A percentile compares a stretch with the other conserved stretches of the same genome.
These are phyloP conservation scores for Leccinum pallidistipes DNA, from an alignment of 1,284 basidiomycete species.

Conservation along the genomic window DNA sequence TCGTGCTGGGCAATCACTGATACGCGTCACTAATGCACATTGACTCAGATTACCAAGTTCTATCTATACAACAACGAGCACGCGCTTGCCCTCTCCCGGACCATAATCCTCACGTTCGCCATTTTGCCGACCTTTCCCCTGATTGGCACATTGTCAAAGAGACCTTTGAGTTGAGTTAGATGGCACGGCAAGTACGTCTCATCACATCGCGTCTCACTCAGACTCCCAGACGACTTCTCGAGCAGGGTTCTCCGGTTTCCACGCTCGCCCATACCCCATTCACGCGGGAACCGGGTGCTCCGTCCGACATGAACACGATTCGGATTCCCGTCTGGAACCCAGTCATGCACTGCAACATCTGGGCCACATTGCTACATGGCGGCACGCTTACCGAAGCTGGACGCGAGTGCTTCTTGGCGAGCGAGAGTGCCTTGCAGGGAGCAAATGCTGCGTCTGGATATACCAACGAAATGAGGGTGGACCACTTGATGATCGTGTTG, in stretches of 20 bases:
- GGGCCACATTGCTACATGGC: not conserved
- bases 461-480: not conserved
- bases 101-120: conserved; percentile 80
- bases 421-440: not conserved
- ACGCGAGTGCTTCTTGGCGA: not conserved
- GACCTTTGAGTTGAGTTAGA: conserved; percentile 97
- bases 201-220: not conserved
- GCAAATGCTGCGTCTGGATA: not conserved
- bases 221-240: no score
- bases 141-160: conserved; percentile 37
- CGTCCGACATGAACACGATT: not conserved
- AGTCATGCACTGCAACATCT: no score
- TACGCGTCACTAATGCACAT: not conserved
- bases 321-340: not conserved
- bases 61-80: conserved; percentile 89
- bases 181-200: conserved; percentile 78
- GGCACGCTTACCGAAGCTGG: not conserved
- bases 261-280: no score
- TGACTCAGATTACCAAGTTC: conserved; percentile 65
- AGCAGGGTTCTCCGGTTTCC: no score
- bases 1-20: not conserved
- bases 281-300: not conserved
- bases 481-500: no score
- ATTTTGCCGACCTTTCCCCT: conserved; percentile 52
- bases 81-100: conserved; percentile 69